phyloP scores from a whole-genome alignment of 73 alveolate genomes.

The Diophrys appendiculata region DNA sequence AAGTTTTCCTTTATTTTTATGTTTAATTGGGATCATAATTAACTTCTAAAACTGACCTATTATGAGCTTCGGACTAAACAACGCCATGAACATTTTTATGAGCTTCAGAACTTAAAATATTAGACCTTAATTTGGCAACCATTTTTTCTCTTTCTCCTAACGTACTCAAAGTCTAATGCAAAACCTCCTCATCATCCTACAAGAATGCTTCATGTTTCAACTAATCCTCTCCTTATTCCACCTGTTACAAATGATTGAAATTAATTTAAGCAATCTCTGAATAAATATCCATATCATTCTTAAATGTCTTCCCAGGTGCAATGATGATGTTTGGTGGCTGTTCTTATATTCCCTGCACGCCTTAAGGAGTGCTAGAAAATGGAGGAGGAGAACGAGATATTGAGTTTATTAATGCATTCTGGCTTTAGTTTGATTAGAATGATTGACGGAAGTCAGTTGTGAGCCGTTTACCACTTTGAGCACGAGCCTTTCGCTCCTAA shows the following conservation, averaged over 20 bases:
- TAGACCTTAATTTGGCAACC: not conserved
- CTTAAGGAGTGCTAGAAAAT: too few species aligned
- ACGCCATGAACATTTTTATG: not conserved
- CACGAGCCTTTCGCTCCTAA: not conserved
- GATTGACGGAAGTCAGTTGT: not conserved
- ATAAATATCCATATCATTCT: not conserved
- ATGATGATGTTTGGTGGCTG: too few species aligned
- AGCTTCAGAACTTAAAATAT: not conserved
- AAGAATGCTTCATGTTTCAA: not conserved
- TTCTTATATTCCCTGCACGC: too few species aligned
- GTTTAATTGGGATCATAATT: not conserved
- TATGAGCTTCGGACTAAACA: not conserved
- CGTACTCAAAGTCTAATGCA: not conserved
- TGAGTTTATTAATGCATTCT: too few species aligned
- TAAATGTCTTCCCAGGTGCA: not conserved
- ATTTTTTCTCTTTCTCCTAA: not conserved
- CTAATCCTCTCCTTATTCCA: too few species aligned
- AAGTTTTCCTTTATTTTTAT: not conserved
- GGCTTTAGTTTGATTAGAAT: not conserved
- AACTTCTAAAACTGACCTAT: not conserved
- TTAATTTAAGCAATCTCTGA: not conserved
- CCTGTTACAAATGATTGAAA: too few species aligned
- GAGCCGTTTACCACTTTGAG: too few species aligned
- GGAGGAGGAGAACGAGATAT: too few species aligned
- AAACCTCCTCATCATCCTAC: not conserved